These are phyloP conservation scores for Wallacemonas sp. DNA, from an alignment of 208 protist genomes.

Conservation along the genomic window DNA sequence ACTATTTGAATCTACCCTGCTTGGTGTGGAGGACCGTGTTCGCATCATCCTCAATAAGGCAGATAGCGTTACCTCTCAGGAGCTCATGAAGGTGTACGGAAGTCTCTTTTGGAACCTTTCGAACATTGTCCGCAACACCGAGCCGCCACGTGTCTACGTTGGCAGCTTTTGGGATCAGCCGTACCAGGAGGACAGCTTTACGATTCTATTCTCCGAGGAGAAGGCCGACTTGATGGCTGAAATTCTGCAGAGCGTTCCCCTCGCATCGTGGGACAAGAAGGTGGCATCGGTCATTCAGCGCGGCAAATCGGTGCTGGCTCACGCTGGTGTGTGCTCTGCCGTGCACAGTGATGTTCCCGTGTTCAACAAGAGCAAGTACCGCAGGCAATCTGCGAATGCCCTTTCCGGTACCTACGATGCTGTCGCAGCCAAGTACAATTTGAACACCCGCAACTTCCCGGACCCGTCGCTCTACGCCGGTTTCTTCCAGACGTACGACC, in stretches of 20 bases:
- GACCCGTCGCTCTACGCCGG: conserved; percentile 37
- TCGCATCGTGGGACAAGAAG: conserved; percentile 83
- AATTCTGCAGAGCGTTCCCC: conserved; percentile 77
- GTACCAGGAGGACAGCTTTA: conserved; percentile 62
- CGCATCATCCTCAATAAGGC: conserved; percentile 97
- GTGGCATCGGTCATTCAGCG: conserved; percentile 90
- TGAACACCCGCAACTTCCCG: conserved; percentile 66
- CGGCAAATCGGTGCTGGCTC: conserved; percentile 84
- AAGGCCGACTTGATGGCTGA: conserved; percentile 86
- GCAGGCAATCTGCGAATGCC: conserved; percentile 51
- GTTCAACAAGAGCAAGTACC: conserved; percentile 76
- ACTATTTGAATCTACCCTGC: conserved; percentile 61
- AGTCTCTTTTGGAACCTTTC: conserved; percentile 96
- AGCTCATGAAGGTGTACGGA: conserved; percentile 96
- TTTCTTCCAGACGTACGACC: conserved; percentile 67
- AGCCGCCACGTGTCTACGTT: conserved; percentile 95
- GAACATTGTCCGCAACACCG: conserved; percentile 91
- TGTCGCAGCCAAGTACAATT: conserved; percentile 51
- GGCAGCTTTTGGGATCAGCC: conserved; percentile 95
- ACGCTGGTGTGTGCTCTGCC: conserved; percentile 80
- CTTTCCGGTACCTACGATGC: conserved; percentile 60
- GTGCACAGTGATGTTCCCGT: conserved; percentile 75
- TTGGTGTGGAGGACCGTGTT: conserved; percentile 91
- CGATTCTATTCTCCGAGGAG: conserved; percentile 73
- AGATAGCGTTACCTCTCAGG: conserved; percentile 89